phyloP scores from a whole-genome alignment of 345 rosid species.

The Arabis alpina region DNA sequence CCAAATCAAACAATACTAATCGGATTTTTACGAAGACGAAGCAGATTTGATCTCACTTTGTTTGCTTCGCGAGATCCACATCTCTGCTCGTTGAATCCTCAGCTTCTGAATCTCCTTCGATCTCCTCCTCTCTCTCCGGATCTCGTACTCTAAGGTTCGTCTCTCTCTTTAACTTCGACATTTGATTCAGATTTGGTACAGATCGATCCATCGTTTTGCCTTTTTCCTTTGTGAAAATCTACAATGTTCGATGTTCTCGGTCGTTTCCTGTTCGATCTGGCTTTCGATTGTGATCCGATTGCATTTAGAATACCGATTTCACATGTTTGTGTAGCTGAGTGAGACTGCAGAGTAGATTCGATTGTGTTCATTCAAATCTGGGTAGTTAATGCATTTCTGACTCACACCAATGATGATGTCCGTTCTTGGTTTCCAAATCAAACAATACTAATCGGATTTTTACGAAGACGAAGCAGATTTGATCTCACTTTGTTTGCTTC shows the following conservation, averaged over 20 bases:
- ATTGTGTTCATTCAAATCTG: slow-evolving; percentile 17
- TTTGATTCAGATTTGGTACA: slow-evolving; percentile 8
- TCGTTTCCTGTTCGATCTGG: slow-evolving; percentile 10
- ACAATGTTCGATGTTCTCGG: slow-evolving; percentile 23
- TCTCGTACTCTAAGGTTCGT: slow-evolving; percentile 43
- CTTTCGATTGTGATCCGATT: slow-evolving; percentile 19
- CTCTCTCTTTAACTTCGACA: slow-evolving; percentile 20
- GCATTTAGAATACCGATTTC: neutral
- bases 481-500: slow-evolving; percentile 13
- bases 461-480: slow-evolving; percentile 15
- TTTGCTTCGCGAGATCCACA: slow-evolving; percentile 37
- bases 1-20: neutral
- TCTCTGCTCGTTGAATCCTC: slow-evolving; percentile 23
- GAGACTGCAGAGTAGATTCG: slow-evolving; percentile 23
- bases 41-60: slow-evolving; percentile 15
- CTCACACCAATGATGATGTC: too few relatives aligned
- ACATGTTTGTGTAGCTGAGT: slow-evolving; percentile 23
- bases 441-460: neutral
- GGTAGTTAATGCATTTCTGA: slow-evolving; percentile 2
- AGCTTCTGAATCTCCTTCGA: slow-evolving; percentile 19
- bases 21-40: slow-evolving; percentile 15
- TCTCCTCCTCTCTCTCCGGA: slow-evolving; percentile 39
- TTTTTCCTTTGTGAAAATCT: slow-evolving; percentile 13
- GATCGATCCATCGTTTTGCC: slow-evolving; percentile 26
- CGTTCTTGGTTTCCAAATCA: slow-evolving; percentile 1